A percentile compares a stretch with the other conserved stretches of the same genome.
Conservation (phyloP, 164 flowering plant genomes). For the Umbilicus rupestris region DNA sequence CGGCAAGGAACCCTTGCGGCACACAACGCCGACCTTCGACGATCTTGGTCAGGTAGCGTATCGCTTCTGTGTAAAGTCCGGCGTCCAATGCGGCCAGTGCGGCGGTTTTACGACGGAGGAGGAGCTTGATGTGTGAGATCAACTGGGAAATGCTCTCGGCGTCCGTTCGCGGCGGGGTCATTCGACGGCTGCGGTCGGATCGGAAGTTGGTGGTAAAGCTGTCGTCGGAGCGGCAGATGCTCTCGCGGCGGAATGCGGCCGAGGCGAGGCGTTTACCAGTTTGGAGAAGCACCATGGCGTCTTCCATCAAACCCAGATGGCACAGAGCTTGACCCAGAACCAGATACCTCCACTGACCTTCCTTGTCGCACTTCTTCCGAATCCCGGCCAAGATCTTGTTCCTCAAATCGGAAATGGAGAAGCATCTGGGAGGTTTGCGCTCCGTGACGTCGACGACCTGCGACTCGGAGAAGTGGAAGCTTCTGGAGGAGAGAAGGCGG, state of each 20-base stretch:
- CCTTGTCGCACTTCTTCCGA: conserved; percentile 8
- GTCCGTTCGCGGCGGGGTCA: not conserved
- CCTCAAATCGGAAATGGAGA: conserved; percentile 11
- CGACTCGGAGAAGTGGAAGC: conserved; percentile 1
- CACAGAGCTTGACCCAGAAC: conserved; percentile 84
- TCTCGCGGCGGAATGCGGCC: conserved; percentile 70
- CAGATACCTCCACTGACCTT: conserved; percentile 27
- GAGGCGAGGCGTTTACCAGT: conserved; percentile 78
- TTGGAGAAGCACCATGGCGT: conserved; percentile 85
- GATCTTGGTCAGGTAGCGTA: conserved; percentile 1
- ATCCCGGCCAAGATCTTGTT: conserved; percentile 11
- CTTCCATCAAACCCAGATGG: conserved; percentile 88
- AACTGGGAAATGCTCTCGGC: conserved; percentile 2
- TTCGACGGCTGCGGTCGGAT: not conserved
- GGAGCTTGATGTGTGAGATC: not conserved
- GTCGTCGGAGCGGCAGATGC: conserved; percentile 72
- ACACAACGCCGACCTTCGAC: conserved; percentile 3
- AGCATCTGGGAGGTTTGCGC: not conserved
- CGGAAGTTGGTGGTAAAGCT: conserved; percentile 28
- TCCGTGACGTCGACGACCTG: not conserved
- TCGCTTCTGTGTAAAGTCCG: conserved; percentile 3
- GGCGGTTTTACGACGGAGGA: conserved; percentile 8
- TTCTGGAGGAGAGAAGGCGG: not conserved
- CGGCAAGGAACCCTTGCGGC: conserved; percentile 8
- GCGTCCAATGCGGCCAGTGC: conserved; percentile 10